Evolutionary conservation across 108 stramenopile genomes (phyloP).

Genomic region (Schizochytrium sp.): DNA sequence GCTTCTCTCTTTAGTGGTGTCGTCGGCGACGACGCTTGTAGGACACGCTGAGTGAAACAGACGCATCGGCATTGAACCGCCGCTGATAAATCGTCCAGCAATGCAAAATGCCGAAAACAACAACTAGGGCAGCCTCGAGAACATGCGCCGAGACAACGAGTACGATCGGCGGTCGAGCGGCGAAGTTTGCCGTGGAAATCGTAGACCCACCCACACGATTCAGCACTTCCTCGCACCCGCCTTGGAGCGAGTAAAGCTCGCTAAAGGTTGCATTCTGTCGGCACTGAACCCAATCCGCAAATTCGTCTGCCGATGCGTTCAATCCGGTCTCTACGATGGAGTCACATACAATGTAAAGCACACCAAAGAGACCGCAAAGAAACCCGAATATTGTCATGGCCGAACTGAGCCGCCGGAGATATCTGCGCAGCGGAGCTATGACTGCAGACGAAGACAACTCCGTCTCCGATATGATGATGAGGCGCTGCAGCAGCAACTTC

Average conservation of each 20-base stretch:
- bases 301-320: not conserved
- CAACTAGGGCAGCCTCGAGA: not conserved
- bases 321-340: not conserved
- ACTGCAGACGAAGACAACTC: not conserved
- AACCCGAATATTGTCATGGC: not conserved
- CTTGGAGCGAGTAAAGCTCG: not conserved
- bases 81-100: no score
- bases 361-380: not conserved
- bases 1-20: no score
- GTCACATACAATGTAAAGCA: not conserved
- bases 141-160: not conserved
- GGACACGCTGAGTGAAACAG: no score
- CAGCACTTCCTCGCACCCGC: not conserved
- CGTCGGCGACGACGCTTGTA: no score
- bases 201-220: not conserved
- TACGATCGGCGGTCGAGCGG: not conserved
- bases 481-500: not conserved
- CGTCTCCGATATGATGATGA: not conserved
- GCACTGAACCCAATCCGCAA: not conserved
- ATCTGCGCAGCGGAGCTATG: not conserved
- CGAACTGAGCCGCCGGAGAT: not conserved
- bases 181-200: not conserved
- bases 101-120: not conserved
- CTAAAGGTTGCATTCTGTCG: not conserved
- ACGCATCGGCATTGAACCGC: no score